These are phyloP conservation scores for Macrophomina tecta DNA, from an alignment of 2,329 filamentous ascomycete species.

Conservation along the genomic window DNA sequence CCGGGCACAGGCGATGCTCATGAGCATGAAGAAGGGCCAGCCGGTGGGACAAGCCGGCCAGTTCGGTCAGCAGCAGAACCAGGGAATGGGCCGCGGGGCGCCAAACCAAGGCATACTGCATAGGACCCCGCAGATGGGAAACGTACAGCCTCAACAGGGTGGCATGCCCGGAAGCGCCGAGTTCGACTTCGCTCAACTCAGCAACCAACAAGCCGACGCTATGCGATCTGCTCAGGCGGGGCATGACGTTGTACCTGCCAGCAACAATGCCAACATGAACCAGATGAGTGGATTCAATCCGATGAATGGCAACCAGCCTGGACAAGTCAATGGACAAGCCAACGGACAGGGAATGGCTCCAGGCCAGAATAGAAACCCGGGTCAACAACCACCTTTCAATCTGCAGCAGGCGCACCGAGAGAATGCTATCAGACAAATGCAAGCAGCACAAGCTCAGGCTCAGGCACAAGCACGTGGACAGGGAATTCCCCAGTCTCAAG, in stretches of 20 bases:
- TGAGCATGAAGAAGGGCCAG: conserved; percentile 35
- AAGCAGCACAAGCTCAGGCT: conserved; percentile 44
- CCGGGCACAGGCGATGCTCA: conserved; percentile 38
- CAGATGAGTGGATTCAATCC: conserved; percentile 33
- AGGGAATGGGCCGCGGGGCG: conserved; percentile 34
- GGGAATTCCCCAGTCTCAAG: conserved; percentile 25
- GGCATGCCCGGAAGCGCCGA: conserved; percentile 43
- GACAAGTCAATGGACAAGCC: conserved; percentile 9
- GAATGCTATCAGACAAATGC: conserved; percentile 44
- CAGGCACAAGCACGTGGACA: conserved; percentile 49
- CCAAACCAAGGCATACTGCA: conserved; percentile 27
- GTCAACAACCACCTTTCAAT: conserved; percentile 20
- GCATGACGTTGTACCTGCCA: conserved; percentile 68
- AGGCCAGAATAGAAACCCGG: conserved; percentile 18
- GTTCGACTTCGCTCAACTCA: conserved; percentile 61
- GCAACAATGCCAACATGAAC: conserved; percentile 57
- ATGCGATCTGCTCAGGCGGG: conserved; percentile 66
- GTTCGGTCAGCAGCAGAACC: conserved; percentile 35
- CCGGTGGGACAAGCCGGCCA: conserved; percentile 30
- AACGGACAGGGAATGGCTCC: conserved; percentile 20
- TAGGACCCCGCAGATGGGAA: conserved; percentile 42
- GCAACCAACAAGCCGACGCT: conserved; percentile 65
- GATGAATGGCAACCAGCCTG: conserved; percentile 32
- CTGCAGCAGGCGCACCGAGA: conserved; percentile 49
- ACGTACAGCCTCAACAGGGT: conserved; percentile 38